A percentile compares a stretch with the other conserved stretches of the same genome.
Conservation (phyloP, 805 yeast species). For the Suhomyces canberraensis region DNA sequence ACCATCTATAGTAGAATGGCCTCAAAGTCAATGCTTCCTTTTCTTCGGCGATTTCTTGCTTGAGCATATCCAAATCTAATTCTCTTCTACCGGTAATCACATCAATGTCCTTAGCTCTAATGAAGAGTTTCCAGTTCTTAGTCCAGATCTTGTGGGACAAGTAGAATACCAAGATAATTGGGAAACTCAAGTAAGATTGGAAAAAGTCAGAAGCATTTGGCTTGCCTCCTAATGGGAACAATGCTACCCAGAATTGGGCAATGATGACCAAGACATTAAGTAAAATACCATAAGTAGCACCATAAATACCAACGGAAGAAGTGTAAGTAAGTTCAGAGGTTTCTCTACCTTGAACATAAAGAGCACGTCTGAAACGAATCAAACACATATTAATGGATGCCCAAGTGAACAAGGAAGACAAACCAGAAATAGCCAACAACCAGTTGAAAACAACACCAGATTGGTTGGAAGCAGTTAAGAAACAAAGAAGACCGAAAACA, state of each 20-base stretch:
- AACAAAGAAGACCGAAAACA: slow-evolving; percentile 54
- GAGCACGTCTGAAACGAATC: slow-evolving; percentile 59
- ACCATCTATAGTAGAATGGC: slow-evolving; percentile 46
- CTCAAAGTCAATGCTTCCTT: slow-evolving; percentile 43
- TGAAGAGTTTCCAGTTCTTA: slow-evolving; percentile 42
- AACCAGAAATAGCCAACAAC: slow-evolving; percentile 71
- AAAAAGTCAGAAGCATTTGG: slow-evolving; percentile 38
- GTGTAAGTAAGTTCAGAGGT: slow-evolving; percentile 33
- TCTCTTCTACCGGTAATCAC: slow-evolving; percentile 62
- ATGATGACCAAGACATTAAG: slow-evolving; percentile 32
- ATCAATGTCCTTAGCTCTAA: slow-evolving; percentile 49
- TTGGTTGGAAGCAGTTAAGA: slow-evolving; percentile 56
- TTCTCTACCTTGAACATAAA: slow-evolving; percentile 45
- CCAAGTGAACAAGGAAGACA: slow-evolving; percentile 76
- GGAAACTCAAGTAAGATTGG: slow-evolving; percentile 44
- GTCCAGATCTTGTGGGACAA: slow-evolving; percentile 48
- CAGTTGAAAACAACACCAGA: slow-evolving; percentile 62
- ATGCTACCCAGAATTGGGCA: slow-evolving; percentile 40
- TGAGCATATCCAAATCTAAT: slow-evolving; percentile 51
- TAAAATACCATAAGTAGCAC: slow-evolving; percentile 31
- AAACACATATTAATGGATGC: slow-evolving; percentile 67
- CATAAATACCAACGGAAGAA: slow-evolving; percentile 36
- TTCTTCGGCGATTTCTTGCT: slow-evolving; percentile 57
- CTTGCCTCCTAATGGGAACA: slow-evolving; percentile 35
- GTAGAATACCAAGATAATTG: slow-evolving; percentile 41